Conservation (phyloP, 768 basidiomycete genomes). For the Boletus pseudo-olivaceus region DNA sequence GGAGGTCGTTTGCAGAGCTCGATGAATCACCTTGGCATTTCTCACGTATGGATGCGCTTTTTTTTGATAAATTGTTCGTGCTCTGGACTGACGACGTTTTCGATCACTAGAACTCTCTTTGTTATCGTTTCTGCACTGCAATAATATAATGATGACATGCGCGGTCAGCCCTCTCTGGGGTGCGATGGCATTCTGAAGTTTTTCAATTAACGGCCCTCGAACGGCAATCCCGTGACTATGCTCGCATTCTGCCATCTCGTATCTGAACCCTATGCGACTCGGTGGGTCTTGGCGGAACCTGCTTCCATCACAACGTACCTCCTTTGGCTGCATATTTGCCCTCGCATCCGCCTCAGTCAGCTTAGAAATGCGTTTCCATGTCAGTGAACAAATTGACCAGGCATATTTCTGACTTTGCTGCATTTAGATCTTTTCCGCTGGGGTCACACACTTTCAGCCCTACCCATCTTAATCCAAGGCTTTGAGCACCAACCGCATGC, state of each 20-base stretch:
- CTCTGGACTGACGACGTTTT: conserved; percentile 2
- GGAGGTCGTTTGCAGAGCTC: conserved; percentile 84
- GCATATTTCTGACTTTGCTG: background rate
- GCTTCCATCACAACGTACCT: background rate
- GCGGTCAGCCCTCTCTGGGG: background rate
- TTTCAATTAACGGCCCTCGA: background rate
- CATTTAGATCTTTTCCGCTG: too few species aligned
- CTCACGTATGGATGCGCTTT: background rate
- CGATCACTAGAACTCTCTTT: background rate
- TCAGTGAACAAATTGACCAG: background rate
- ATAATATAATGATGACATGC: background rate
- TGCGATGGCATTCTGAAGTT: background rate
- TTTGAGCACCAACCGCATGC: background rate
- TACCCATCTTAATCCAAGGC: background rate
- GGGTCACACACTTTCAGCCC: background rate
- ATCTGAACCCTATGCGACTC: background rate
- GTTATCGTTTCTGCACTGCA: background rate
- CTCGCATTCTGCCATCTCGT: background rate
- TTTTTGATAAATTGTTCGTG: background rate
- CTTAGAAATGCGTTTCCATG: background rate
- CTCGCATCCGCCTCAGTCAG: background rate
- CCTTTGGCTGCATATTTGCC: background rate
- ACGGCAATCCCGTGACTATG: background rate
- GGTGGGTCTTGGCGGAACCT: background rate
- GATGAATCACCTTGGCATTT: conserved; percentile 30